Base-by-base conservation (phyloP, 2,329 filamentous ascomycete genomes). In the Calonectria fujianensis region DNA sequence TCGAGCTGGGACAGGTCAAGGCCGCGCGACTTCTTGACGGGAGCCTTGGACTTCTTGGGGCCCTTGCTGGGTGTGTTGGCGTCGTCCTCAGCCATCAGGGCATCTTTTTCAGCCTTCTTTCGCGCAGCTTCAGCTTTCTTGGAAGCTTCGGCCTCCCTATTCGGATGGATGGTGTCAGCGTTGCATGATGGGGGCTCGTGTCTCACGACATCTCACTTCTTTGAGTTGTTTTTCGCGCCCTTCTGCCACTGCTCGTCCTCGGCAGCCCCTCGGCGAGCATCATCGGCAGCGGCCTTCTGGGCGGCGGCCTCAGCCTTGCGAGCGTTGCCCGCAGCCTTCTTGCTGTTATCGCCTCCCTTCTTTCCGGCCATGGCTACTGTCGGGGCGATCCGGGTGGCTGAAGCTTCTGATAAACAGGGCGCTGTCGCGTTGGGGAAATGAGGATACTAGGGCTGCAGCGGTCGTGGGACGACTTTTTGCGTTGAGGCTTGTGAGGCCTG, bases 101-200 rank as follows among this genome's bases (percentile, higher is more conserved):
- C 95, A 2, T 97, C 96, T 65, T 94, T 94, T 84, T 98, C 97
- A 67, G 96, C 96, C 87, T 98, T 98, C 87, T 98, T 96, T 86
- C 96, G 98, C 65, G 93, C 93, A 65, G 94, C 94, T 69, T 96
- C 95, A 45, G 94, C 93, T 80, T 97, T 95, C 84, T 96, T 98
- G 80, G 83, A 82, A 5, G 81, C 85, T 35, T 86, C 84, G 5
- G 84, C 83, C 67, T 86, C 85, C 79, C 85, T 86, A 67, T 11
- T 31, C 9, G 29, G 31, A 39, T 59, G 54, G 20, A 50, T 20
- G 13, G 35, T 29, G 77, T 81, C 31, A 81, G 77, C 27, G 16
- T 29, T 69, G 41, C 48, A 61, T 65, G 37, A 50, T 52, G 35
- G 32, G 39, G 35, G 32, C 27, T 45, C 35, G 41, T 63, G 41